Evolutionary conservation across 805 yeast species (phyloP), one percentile per base, ranked within the genome.

Genomic region (Lipomyces kockii): DNA sequence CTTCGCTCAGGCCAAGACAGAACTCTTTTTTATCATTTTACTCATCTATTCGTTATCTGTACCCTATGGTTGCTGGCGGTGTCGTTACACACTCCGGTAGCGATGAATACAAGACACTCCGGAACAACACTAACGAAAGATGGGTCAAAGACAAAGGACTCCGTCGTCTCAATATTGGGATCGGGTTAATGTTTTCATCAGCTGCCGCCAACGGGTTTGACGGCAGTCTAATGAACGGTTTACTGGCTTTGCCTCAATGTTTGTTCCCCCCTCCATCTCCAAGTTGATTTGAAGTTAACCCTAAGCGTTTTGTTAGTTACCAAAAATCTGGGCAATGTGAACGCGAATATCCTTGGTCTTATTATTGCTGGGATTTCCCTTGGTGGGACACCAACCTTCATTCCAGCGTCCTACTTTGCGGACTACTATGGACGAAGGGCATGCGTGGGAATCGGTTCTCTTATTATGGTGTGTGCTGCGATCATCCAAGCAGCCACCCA

Each of bases 401-500:
- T 65, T 22, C 58, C 62, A 17, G 67, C 58, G 20, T 35, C 56
- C 8, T 65, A 63, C 39, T 34, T 65, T 34, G 54, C 67, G 11
- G 67, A 64, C 53, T 8, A 29, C 32, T 46, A 29, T 32, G 65
- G 67, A 14, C 59, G 67, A n/a, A 32, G 55, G 32, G 5, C 14
- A 3, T 37, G 61, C 6, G 60, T 63, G 8, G 54, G 20, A 5
- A 11, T 64, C 27, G 67, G 67, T 6, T 43, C 64, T 76, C 9
- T 64, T 74, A 27, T 64, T 76, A 35, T 56, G 55, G 46, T 67
- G 20, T 32, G 63, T 20, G 83, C 83, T 9, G 80, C 78, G n/a
- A 76, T 75, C 1, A 71, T 80, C 53, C 83, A 80, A 69, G 76
- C 80, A 25, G 78, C 80, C 3, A 79, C 83, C 29, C 74, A 72